Conservation (phyloP, 176 grass and related monocot genomes). For the Rhynchospora tenuis region DNA sequence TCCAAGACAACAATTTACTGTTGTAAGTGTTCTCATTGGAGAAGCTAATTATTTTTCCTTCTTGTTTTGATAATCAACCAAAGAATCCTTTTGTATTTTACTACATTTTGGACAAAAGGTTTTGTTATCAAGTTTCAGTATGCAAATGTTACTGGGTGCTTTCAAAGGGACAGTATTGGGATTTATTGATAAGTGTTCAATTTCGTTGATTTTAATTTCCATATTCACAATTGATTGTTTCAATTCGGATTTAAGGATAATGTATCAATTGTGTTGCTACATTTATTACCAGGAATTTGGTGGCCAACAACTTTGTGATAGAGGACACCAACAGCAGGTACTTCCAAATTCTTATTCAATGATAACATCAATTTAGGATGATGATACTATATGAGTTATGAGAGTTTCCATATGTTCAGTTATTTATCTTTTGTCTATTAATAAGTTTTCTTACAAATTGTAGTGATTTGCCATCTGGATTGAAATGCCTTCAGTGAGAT, state of each 20-base stretch:
- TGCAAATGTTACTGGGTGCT: no score
- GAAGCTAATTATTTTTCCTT: neutral
- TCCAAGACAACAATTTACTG: conserved; percentile 34
- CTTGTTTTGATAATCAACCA: neutral
- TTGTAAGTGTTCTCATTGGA: conserved; percentile 47
- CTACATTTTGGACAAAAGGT: no score
- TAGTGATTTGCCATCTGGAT: conserved; percentile 46
- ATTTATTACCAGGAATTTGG: conserved; percentile 64
- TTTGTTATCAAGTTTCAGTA: no score
- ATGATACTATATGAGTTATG: neutral
- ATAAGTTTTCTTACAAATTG: neutral
- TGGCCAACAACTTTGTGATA: conserved; percentile 68
- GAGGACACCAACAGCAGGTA: conserved; percentile 60
- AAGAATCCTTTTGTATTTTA: neutral
- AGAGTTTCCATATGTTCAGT: neutral
- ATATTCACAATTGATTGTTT: neutral
- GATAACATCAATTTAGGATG: neutral
- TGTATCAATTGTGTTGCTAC: neutral
- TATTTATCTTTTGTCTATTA: neutral
- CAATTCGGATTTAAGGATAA: neutral
- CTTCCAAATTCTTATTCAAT: neutral
- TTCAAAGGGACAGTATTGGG: no score
- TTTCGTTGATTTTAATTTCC: neutral
- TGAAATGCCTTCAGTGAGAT: conserved; percentile 56
- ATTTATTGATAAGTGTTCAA: neutral